Percentiles rank a stretch among this genome's conserved stretches.
Evolutionary conservation across 306 rosid species (phyloP).

Genomic region (Sicyos edulis): DNA sequence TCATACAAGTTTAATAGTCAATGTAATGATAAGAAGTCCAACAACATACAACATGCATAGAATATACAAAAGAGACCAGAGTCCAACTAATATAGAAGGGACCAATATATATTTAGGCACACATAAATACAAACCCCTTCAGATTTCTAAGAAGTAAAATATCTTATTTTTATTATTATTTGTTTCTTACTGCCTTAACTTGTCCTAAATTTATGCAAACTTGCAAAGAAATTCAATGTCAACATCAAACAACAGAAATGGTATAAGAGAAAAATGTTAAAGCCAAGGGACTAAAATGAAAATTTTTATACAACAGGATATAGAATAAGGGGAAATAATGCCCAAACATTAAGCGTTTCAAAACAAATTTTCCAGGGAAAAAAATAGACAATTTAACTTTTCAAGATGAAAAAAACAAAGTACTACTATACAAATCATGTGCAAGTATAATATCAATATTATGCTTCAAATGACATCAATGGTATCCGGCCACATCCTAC

Average conservation of each 20-base stretch:
- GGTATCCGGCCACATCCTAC: not conserved
- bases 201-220: not conserved
- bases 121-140: too few species aligned
- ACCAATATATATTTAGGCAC: not conserved
- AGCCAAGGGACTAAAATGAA: not conserved
- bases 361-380: too few species aligned
- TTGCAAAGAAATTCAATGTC: too few species aligned
- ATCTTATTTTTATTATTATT: too few species aligned
- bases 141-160: too few species aligned
- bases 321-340: not conserved
- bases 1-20: not conserved
- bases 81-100: too few species aligned
- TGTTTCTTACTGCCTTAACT: not conserved
- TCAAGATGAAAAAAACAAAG: too few species aligned
- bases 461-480: not conserved
- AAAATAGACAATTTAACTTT: too few species aligned
- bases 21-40: not conserved
- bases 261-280: not conserved
- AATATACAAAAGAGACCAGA: not conserved
- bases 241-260: not conserved
- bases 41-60: not conserved
- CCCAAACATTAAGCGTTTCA: too few species aligned
- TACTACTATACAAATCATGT: not conserved
- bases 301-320: too few species aligned
- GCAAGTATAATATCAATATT: not conserved